Base-by-base conservation (phyloP, 192 early-diverging fungal genomes). In the Linnemannia schmuckeri region DNA sequence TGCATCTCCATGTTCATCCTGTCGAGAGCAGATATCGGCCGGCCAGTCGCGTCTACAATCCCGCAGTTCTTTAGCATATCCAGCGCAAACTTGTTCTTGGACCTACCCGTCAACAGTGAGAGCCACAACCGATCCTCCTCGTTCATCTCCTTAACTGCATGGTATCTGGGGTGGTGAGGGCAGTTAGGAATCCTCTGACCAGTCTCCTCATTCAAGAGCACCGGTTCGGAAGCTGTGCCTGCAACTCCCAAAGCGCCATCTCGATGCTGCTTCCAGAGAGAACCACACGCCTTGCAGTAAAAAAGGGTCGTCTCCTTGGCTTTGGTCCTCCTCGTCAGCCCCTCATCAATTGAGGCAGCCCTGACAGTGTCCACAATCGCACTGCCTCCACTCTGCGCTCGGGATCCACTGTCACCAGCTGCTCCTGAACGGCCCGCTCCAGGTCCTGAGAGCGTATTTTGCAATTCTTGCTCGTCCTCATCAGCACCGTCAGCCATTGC, bases 71-170 rank as follows among this genome's bases (percentile, higher is more conserved):
- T 80, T 61, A 87, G 35, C 80, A 87, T 81, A 61, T 87, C 85
- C 49, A 87, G 68, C 6, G 85, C 80, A 78, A 87, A 87, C 54
- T 81, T 81, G 76, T 87, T 87, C 76, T 78, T 87, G 49, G 79
- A 54, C 20, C 85, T 70, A 6, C 79, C 85, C 2, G 78, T 49
- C 79, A 87, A 42, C 68, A 81, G n/a, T 0, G 79, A 78, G 2
- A 78, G 72, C 35, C 81, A 40, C 49, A 81, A 72, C 17, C 30
- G 63, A 9, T 87, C 79, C 17, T 87, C 85, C 35, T 87, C 80
- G 1, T 40, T 47, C 20, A 87, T 44, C 30, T 74, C 76, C 76
- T 87, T 87, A 72, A 77, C 76, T 0, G 85, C 79, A 78, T 77
- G 70, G 68, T 78, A 87, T 27, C n/a, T 54, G 17, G 80, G 63